Conservation (phyloP, 495 filamentous ascomycete genomes). For the Ascobolus immersus region DNA sequence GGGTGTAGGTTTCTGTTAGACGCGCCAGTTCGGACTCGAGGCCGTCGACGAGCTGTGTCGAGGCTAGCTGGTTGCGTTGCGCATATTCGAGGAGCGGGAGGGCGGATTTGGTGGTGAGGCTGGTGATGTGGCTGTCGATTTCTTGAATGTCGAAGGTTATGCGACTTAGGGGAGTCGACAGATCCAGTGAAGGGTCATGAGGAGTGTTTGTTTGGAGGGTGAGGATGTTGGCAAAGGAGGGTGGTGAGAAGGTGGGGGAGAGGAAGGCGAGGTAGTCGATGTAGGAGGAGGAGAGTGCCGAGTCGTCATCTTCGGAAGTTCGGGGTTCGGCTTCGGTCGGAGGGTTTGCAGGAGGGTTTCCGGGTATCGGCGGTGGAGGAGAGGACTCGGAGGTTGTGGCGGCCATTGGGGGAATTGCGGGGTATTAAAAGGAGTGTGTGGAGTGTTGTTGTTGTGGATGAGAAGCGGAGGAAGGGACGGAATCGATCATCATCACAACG, state of each 20-base stretch:
- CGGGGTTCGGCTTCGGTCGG: too few species aligned
- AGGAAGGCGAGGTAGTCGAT: conserved; percentile 46
- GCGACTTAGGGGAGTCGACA: conserved; percentile 39
- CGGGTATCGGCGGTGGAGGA: too few species aligned
- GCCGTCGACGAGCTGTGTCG: conserved; percentile 14
- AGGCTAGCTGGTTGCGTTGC: conserved; percentile 28
- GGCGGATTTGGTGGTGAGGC: conserved; percentile 60
- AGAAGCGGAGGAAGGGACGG: too few species aligned
- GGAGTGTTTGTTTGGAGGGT: conserved; percentile 40
- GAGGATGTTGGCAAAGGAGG: conserved; percentile 37
- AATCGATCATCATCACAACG: too few species aligned
- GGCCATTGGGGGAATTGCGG: too few species aligned
- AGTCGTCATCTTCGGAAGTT: too few species aligned
- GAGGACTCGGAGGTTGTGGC: too few species aligned
- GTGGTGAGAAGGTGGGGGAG: conserved; percentile 34
- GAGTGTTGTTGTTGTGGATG: too few species aligned
- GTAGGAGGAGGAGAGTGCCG: too few species aligned
- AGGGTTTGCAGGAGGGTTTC: too few species aligned
- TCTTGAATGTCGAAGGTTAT: conserved; percentile 90
- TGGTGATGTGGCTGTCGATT: conserved; percentile 84
- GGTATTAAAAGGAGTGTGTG: too few species aligned
- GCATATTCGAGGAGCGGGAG: conserved; percentile 21
- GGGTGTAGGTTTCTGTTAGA: too few species aligned
- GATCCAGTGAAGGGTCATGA: conserved; percentile 38
- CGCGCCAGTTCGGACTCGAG: conserved; percentile 12